Evolutionary conservation across 768 basidiomycete species (phyloP), one percentile per base, ranked within the genome.

Genomic region (Suillus decipiens): DNA sequence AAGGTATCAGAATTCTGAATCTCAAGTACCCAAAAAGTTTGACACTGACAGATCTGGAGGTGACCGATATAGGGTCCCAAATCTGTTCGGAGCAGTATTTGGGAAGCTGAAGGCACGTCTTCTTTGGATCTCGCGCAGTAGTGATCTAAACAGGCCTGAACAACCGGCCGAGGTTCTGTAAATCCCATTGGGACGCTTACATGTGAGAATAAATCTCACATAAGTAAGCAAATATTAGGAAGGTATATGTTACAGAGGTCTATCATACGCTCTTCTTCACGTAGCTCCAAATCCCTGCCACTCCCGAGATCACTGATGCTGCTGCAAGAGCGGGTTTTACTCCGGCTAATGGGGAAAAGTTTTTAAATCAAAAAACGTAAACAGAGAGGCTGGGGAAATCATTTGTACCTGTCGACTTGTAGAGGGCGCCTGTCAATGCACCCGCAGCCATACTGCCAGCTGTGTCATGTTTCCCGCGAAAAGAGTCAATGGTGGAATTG

Each of bases 251-350:
- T 77, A 76, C 76, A 80, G 72, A 73, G 69, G 74, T 74, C 70
- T 70, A 82, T 90, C 84, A 93, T 78, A 96, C 84, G 72, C 82
- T 89, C 80, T 85, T 89, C 84, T 99, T 99, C 80, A 95, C 86
- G 81, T 88, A 91, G 79, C 95, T 93, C 96, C 96, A 99, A 64
- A 87, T 80, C 62, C 96, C 96, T 64, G 96, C 96, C 74, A 89
- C 82, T 69, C 88, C 91, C 68, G 95, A 95, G 77, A 95, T 90
- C 68, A 97, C 77, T 58, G 90, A 90, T 62, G 94, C 95, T 68
- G 95, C 92, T 63, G 91, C 91, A 61, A 96, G 78, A 66, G 93
- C 93, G 69, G 96, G 94, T 76, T 82, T 88, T 63, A 98, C 84
- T 66, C 96, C 96, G 79, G 96, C 96, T 99, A 78, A 73, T 74